Conservation (phyloP, 192 early-diverging fungal species). For the Coemansia sp. region DNA sequence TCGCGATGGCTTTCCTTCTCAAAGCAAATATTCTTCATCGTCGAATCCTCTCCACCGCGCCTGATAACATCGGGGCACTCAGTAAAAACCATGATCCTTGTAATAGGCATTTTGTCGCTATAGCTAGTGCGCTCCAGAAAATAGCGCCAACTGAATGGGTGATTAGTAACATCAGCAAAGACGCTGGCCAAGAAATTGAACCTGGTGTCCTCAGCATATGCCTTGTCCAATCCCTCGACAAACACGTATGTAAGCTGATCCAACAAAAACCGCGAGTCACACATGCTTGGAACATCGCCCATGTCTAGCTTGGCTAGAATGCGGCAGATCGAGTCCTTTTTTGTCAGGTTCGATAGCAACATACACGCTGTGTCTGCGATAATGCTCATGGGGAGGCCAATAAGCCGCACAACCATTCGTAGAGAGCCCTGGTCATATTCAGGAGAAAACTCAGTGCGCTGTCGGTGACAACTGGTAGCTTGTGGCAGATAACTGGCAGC, state of each 20-base stretch:
- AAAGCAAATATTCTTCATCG: conserved; percentile 83
- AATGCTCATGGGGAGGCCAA: conserved; percentile 70
- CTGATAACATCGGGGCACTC: conserved; percentile 84
- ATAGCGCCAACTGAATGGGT: conserved; percentile 66
- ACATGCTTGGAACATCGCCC: conserved; percentile 35
- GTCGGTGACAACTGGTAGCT: conserved; percentile 77
- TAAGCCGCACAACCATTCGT: conserved; percentile 66
- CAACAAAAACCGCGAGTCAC: conserved; percentile 60
- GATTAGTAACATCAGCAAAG: conserved; percentile 85
- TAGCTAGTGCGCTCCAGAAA: conserved; percentile 68
- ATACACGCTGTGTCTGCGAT: conserved; percentile 78
- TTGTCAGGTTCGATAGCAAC: conserved; percentile 91
- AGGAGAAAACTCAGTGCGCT: conserved; percentile 80
- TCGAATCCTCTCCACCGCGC: conserved; percentile 61
- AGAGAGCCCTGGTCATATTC: too few species aligned
- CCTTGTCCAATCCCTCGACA: conserved; percentile 74
- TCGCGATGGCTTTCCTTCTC: conserved; percentile 67
- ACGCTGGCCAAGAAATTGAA: conserved; percentile 89
- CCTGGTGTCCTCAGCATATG: conserved; percentile 78
- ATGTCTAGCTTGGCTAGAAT: conserved; percentile 58
- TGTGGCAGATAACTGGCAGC: conserved; percentile 68
- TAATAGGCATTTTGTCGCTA: conserved; percentile 71
- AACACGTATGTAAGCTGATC: conserved; percentile 91
- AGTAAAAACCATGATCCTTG: conserved; percentile 84
- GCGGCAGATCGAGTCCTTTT: conserved; percentile 61